Base-by-base conservation (phyloP, 441 rosid species). In the Aquilaria agallochum region DNA sequence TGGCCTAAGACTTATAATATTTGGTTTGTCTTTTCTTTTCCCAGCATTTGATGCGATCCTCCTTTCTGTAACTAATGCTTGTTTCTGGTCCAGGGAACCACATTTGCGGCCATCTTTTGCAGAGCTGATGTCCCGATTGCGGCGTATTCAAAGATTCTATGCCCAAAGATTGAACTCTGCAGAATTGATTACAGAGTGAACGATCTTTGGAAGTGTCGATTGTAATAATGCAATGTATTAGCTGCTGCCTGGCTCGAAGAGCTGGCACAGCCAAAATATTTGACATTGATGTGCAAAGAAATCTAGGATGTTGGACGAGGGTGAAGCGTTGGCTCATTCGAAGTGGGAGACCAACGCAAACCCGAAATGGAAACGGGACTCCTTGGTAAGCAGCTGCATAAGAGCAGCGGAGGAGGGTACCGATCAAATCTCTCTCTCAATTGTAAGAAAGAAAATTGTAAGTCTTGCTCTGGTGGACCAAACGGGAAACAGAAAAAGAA, bases 301-400 rank as follows among this genome's bases (percentile, higher is more conserved):
- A 70, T 50, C n/a, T 27, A 59, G 72, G 67, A 71, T 58, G 63
- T 30, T n/a, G 75, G 80, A 67, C 53, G 20, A 34, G 63, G 76
- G 62, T 31, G 44, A 40, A 59, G 79, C 81, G 85, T 78, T 80
- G 87, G 96, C 84, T 81, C 98, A 88, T 72, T 90, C 97, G 82
- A 93, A 93, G 88, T 72, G 96, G 95, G 97, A 83, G 84, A 92
- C 74, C 76, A 73, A 71, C 95, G 75, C 88, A 31, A 36, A 60
- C 54, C 67, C 73, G 49, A 57, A 53, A 74, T 13, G 55, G 63
- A 45, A 47, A 50, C 69, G 59, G 80, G 79, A 65, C 48, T 60
- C 75, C 80, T 70, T 5, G 44, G 60, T n/a, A 63, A 66, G 61
- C 69, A 59, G 59, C 84, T 83, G 97, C 83, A 71, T 7, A 74